Conservation (phyloP, 257 asterid genomes). For the Lycium ferocissimum region DNA sequence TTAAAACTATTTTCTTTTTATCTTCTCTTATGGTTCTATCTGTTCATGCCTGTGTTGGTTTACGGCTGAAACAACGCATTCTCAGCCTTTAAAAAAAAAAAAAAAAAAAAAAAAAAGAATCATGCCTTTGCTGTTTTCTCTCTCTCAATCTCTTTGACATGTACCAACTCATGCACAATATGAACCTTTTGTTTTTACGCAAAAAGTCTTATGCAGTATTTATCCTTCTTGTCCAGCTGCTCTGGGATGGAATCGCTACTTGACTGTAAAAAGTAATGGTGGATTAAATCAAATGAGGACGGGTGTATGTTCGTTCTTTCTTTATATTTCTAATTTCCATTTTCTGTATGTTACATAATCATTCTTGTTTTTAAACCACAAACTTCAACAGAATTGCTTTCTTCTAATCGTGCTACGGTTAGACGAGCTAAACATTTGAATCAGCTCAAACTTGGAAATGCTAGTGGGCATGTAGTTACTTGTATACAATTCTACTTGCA, state of each 20-base stretch:
- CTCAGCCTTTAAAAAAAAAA: neutral
- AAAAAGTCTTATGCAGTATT: slow-evolving; percentile 18
- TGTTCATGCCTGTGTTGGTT: neutral
- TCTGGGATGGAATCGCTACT: slow-evolving; percentile 62
- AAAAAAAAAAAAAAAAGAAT: neutral
- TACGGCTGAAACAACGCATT: neutral
- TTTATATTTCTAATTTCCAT: slow-evolving; percentile 21
- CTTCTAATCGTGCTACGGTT: neutral
- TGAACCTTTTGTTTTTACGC: neutral
- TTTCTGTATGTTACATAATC: slow-evolving; percentile 21
- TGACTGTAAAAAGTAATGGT: slow-evolving; percentile 92
- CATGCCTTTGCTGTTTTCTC: neutral
- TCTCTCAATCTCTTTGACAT: neutral
- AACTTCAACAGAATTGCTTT: neutral
- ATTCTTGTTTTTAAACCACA: neutral
- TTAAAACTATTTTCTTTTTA: neutral
- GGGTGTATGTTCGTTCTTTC: slow-evolving; percentile 61
- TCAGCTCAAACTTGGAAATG: slow-evolving; percentile 16
- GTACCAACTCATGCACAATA: slow-evolving; percentile 21
- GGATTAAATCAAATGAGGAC: slow-evolving; percentile 97
- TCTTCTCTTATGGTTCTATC: neutral
- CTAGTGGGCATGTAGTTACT: slow-evolving; percentile 18
- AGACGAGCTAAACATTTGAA: neutral
- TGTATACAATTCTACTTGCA: neutral
- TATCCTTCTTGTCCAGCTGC: slow-evolving; percentile 54